phyloP scores from a whole-genome alignment of 1,284 basidiomycete species.

The Sphaerobolus stellatus region DNA sequence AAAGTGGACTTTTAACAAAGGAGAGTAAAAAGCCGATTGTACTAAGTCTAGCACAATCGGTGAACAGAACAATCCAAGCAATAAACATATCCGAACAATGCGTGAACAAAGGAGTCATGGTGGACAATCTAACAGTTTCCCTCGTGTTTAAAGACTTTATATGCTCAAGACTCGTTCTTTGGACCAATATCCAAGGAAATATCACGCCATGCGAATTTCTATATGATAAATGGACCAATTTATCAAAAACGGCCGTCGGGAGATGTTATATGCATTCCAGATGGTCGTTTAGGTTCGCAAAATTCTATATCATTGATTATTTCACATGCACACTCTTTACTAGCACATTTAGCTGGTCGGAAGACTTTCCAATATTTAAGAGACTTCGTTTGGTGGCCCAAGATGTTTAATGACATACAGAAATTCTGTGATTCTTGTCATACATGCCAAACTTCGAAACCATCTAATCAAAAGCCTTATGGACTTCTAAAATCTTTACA shows the following conservation, averaged over 20 bases:
- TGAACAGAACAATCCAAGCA: no score
- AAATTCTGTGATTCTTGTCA: conserved; percentile 29
- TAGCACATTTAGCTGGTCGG: conserved; percentile 32
- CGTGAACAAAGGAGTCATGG: no score
- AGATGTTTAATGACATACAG: conserved; percentile 25
- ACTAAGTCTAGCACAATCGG: no score
- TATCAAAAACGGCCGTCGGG: conserved; percentile 18
- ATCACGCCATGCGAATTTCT: conserved; percentile 27
- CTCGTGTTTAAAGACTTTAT: neutral
- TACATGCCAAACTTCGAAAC: conserved; percentile 30
- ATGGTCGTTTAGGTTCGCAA: conserved; percentile 19
- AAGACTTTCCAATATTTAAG: conserved; percentile 33
- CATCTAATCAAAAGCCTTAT: conserved; percentile 30
- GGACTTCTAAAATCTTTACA: conserved; percentile 34
- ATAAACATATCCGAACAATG: neutral
- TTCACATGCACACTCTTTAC: conserved; percentile 30
- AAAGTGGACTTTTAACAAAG: no score
- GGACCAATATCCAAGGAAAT: conserved; percentile 2
- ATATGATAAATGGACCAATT: conserved; percentile 23
- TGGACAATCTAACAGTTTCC: no score
- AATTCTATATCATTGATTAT: conserved; percentile 33
- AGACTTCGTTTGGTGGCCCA: conserved; percentile 37
- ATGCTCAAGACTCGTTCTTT: conserved; percentile 14
- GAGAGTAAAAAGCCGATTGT: no score
- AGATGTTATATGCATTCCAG: conserved; percentile 36